Percentiles rank a stretch among this genome's conserved stretches.
Evolutionary conservation across 2,329 filamentous ascomycete genomes (phyloP).

Genomic region (Alternaria dauci): DNA sequence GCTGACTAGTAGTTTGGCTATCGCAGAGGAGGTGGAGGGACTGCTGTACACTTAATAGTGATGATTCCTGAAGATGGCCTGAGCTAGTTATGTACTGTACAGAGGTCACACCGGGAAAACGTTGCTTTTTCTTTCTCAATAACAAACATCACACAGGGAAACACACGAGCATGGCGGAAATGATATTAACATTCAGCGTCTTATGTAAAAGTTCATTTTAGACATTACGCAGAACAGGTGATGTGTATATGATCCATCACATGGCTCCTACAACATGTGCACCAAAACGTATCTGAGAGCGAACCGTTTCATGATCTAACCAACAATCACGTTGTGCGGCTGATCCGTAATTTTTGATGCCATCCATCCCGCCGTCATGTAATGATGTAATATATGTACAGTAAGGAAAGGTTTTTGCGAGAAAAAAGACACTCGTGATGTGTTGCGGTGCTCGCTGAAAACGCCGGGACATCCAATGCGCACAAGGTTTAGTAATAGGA

Average conservation of each 20-base stretch:
- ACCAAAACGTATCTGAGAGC: constrained; percentile 12
- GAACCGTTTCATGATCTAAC: constrained; percentile 25
- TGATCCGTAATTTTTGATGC: constrained; percentile 3
- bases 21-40: constrained; percentile 76
- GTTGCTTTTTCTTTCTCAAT: neutral
- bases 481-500: neutral
- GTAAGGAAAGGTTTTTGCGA: constrained; percentile 10
- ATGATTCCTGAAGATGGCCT: neutral
- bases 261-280: constrained; percentile 7
- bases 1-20: constrained; percentile 84
- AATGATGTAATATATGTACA: constrained; percentile 25
- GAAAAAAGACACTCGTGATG: constrained; percentile 4
- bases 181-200: constrained; percentile 9
- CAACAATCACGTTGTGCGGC: constrained; percentile 11
- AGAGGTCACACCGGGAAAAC: neutral
- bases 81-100: neutral
- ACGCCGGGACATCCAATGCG: constrained; percentile 11
- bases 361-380: constrained; percentile 10
- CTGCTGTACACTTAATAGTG: constrained; percentile 57
- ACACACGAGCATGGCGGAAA: neutral
- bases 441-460: constrained; percentile 8
- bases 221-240: constrained; percentile 17
- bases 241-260: constrained; percentile 10
- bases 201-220: constrained; percentile 1
- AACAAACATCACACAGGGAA: neutral